Conservation (phyloP, 1,139 yeast genomes). For the Suhomyces atakaporum region DNA sequence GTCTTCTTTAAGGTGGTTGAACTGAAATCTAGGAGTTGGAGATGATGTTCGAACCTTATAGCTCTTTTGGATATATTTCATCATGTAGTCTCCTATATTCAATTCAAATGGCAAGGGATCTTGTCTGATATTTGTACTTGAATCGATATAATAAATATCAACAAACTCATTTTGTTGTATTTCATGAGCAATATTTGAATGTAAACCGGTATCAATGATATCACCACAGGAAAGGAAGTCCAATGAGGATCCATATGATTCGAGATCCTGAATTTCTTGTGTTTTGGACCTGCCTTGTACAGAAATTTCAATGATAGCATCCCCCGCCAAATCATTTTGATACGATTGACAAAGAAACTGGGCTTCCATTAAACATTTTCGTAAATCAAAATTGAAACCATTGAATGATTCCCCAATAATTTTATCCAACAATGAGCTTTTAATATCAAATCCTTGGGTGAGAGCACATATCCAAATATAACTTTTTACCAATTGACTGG, state of each 20-base stretch:
- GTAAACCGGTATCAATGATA: constrained; percentile 29
- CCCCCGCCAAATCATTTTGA: background rate
- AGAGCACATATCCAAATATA: constrained; percentile 46
- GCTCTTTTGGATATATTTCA: background rate
- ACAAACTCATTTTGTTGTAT: constrained; percentile 39
- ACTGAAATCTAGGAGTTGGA: constrained; percentile 3
- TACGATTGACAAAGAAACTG: constrained; percentile 55
- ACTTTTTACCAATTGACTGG: constrained; percentile 24
- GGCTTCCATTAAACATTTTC: constrained; percentile 54
- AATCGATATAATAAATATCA: constrained; percentile 33
- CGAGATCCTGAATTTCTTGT: constrained; percentile 7
- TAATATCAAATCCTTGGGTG: constrained; percentile 39
- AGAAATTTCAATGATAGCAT: constrained; percentile 2
- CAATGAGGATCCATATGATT: constrained; percentile 16
- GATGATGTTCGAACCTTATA: constrained; percentile 1
- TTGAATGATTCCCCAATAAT: constrained; percentile 29
- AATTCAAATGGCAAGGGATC: constrained; percentile 37
- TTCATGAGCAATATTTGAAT: constrained; percentile 43
- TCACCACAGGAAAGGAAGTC: constrained; percentile 46
- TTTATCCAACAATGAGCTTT: constrained; percentile 26
- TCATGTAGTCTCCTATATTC: constrained; percentile 32
- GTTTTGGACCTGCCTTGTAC: background rate
- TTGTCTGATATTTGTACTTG: constrained; percentile 23
- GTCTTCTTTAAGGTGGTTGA: constrained; percentile 15
- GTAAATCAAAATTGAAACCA: constrained; percentile 47